Evolutionary conservation across 768 basidiomycete genomes (phyloP).

Genomic region (Hysterangium stoloniferum): DNA sequence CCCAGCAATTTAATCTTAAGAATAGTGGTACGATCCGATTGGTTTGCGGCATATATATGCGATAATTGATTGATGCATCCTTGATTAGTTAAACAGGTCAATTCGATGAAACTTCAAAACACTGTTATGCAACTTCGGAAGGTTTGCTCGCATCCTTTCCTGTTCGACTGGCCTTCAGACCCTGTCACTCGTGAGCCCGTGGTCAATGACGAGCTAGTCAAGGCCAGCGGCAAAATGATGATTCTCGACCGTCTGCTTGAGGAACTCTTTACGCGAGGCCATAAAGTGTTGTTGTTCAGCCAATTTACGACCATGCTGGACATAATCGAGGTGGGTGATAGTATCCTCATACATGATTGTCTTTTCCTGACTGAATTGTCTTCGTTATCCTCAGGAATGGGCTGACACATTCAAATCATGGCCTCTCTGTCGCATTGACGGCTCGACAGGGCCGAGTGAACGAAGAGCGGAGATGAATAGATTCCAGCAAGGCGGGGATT

Average conservation of each 20-base stretch:
- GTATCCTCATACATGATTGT: conserved; percentile 3
- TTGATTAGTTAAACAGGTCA: conserved; percentile 65
- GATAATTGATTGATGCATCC: background rate
- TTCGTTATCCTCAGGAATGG: conserved; percentile 58
- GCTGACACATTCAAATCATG: conserved; percentile 76
- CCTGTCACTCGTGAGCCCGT: conserved; percentile 50
- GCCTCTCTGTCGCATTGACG: conserved; percentile 88
- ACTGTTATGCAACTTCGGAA: conserved; percentile 96
- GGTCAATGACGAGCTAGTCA: conserved; percentile 73
- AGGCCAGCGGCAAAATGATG: conserved; percentile 96
- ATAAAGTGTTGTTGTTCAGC: conserved; percentile 83
- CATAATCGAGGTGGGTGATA: conserved; percentile 69
- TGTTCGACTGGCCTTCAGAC: conserved; percentile 80
- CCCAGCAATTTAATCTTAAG: conserved; percentile 48
- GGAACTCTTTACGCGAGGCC: conserved; percentile 68
- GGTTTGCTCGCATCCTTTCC: conserved; percentile 88
- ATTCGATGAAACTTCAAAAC: conserved; percentile 92
- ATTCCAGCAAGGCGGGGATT: conserved; percentile 71
- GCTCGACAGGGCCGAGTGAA: conserved; percentile 68
- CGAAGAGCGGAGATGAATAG: conserved; percentile 78
- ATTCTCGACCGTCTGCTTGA: conserved; percentile 81
- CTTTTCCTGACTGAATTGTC: background rate
- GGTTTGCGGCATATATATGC: conserved; percentile 1
- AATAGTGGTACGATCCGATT: conserved; percentile 44
- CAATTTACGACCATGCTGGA: conserved; percentile 97